phyloP scores from a whole-genome alignment of 1,284 basidiomycete genomes.

The Irpex sp. region DNA sequence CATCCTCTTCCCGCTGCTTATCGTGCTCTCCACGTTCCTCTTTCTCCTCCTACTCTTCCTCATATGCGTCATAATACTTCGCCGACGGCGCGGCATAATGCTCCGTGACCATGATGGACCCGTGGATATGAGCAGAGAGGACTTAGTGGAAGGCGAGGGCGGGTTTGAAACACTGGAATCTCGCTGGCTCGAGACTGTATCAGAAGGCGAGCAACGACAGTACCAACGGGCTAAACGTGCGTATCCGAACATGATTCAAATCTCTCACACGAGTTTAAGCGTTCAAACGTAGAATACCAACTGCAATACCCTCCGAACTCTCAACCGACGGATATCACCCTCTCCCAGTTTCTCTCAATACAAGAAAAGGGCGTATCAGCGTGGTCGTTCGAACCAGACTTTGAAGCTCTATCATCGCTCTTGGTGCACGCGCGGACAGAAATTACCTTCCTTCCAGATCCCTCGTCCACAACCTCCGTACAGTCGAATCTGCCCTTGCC shows the following conservation, averaged over 20 bases:
- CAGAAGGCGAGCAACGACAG: constrained; percentile 64
- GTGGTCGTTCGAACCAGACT: constrained; percentile 97
- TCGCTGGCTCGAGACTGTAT: constrained; percentile 87
- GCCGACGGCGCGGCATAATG: constrained; percentile 76
- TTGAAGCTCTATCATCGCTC: constrained; percentile 87
- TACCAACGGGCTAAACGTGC: constrained; percentile 89
- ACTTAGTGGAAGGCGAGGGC: constrained; percentile 86
- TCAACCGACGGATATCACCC: constrained; percentile 90
- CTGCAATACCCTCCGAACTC: constrained; percentile 91
- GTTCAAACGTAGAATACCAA: constrained; percentile 71
- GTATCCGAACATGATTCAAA: constrained; percentile 23
- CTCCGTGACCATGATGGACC: constrained; percentile 90
- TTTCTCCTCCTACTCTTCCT: constrained; percentile 90
- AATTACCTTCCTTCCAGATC: constrained; percentile 94
- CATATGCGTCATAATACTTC: constrained; percentile 81
- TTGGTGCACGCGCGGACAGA: constrained; percentile 93
- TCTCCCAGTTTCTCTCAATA: constrained; percentile 95
- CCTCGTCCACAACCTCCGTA: constrained; percentile 87
- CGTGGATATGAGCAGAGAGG: constrained; percentile 88
- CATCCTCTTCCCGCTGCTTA: constrained; percentile 86
- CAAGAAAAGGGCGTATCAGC: constrained; percentile 98
- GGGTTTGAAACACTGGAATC: constrained; percentile 89
- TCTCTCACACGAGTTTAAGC: constrained; percentile 7
- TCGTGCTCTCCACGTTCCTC: constrained; percentile 89
- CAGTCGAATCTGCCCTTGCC: constrained; percentile 94